A percentile compares a stretch with the other conserved stretches of the same genome.
These are phyloP conservation scores for Phytophthora europaea DNA, from an alignment of 352 stramenopile species.

Conservation along the genomic window DNA sequence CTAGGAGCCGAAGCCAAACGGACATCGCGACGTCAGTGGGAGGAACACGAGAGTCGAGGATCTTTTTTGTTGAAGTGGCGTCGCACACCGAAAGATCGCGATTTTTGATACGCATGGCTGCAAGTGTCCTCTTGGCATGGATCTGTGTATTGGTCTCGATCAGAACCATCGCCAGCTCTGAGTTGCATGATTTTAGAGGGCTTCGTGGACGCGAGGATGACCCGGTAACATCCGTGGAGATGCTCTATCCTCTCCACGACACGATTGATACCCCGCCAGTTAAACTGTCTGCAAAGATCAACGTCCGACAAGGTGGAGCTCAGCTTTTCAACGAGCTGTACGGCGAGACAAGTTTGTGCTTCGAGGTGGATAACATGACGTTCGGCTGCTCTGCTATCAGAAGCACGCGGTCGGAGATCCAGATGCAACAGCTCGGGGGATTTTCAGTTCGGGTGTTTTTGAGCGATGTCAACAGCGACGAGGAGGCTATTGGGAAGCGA, in stretches of 20 bases:
- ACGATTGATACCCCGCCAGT: neutral
- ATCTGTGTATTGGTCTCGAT: neutral
- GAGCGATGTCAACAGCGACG: neutral
- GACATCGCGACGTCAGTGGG: neutral
- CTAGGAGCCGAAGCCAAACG: neutral
- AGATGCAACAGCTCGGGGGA: neutral
- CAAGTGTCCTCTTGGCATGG: neutral
- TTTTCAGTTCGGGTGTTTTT: neutral
- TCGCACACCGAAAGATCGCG: slow-evolving; percentile 6
- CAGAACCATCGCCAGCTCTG: neutral
- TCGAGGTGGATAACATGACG: neutral
- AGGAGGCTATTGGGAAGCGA: neutral
- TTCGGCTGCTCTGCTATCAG: neutral
- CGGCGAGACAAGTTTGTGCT: neutral
- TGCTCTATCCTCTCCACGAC: neutral
- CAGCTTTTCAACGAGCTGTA: slow-evolving; percentile 2
- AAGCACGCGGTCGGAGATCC: neutral
- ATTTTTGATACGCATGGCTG: neutral
- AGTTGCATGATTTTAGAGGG: neutral
- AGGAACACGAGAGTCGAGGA: neutral
- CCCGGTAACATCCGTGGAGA: neutral
- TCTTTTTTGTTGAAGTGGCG: neutral
- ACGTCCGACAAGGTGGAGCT: neutral
- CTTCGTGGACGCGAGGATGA: neutral
- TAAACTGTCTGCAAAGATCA: neutral